Evolutionary conservation across 2,329 filamentous ascomycete species (phyloP), one percentile per base, ranked within the genome.

Genomic region (Aureobasidium sp.): DNA sequence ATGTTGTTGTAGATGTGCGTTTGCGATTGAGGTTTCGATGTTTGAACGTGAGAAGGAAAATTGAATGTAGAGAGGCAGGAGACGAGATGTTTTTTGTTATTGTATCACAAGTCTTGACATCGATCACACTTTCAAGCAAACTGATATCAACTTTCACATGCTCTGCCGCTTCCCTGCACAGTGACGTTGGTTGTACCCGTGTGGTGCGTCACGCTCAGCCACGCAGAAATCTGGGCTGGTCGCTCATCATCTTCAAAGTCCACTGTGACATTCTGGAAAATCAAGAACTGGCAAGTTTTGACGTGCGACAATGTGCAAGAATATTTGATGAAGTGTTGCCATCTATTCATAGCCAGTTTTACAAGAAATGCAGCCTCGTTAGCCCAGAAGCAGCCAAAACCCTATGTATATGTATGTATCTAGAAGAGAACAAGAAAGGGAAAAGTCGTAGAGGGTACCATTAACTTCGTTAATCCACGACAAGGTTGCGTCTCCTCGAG

Each of bases 61-160:
- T 48, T 29, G 26, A 4, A 32, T 9, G 23, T 20, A 26, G 20
- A 52, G 47, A 66, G 5, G 70, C 70, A 20, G 71, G 67, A 36
- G 23, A 63, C 63, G 63, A 71, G 69, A 70, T 73, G 27, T 69
- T 68, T 69, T 57, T 65, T 72, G 70, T 67, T 73, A 71, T 64
- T 73, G 71, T 47, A 72, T 46, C 39, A 46, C 53, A 36, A 32
- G 37, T 56, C 23, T 50, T 23, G 13, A 51, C 10, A 34, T 23
- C 13, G 26, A 34, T 60, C 44, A 41, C 57, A 51, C 44, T 26
- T 23, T 12, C 46, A 42, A 55, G 39, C 26, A 44, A 17, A 46
- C 27, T 44, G 53, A 44, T 46, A 57, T 29, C 39, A 46, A 32
- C 39, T 73, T 66, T 70, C 71, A 73, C 52, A 71, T 70, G 58